Base-by-base conservation (phyloP, 192 early-diverging fungal genomes). In the Jimgerdemannia lactiflua region DNA sequence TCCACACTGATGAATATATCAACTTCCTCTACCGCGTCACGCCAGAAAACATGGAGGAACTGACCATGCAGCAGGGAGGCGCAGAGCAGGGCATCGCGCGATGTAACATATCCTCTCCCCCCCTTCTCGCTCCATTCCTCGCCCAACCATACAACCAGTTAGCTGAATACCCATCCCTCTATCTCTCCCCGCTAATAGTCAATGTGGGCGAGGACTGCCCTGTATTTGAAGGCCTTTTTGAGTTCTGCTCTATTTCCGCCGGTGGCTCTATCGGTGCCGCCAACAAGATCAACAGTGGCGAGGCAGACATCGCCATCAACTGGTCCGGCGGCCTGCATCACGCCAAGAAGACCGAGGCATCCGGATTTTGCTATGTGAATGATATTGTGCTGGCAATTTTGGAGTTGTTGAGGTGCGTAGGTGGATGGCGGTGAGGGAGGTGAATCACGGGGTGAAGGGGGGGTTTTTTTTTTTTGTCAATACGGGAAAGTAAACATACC, bases 331-430 rank as follows among this genome's bases (percentile, higher is more conserved):
- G 97, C 3, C 82, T 99, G 67, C 97, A 99, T 82, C 97, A 99
- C 77, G 97, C 97, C 29, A 99, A 98, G 82, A 98, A 97, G 84
- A 92, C 91, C 78, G 96, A 96, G 76, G 96, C 97, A 0, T 93
- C 92, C 64, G 97, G 97, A 43, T 99, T 99, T 84, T 99, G 97
- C 84, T 99, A 98, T 82, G 93, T 97, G 64, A 99, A 99, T 82
- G 97, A 99, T 78, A 99, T 98, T 83, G 97, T 98, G 2, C 84
- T 99, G 69, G 94, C 90, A 10, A 96, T 99, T 54, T 76, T 98
- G 69, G 95, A 99, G 72, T 80, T 99, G 65, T 78, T 99, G 77
- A 83, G 90, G 89, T 92, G 74, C 69, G 70, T 63, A 1, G 29
- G 29, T 29, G 29, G 29, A 11, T 3, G 59, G 18, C 20, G 41